Percentiles rank a stretch among this genome's conserved stretches.
Conservation (phyloP, 495 filamentous ascomycete species). For the Tuber umbilicatum region DNA sequence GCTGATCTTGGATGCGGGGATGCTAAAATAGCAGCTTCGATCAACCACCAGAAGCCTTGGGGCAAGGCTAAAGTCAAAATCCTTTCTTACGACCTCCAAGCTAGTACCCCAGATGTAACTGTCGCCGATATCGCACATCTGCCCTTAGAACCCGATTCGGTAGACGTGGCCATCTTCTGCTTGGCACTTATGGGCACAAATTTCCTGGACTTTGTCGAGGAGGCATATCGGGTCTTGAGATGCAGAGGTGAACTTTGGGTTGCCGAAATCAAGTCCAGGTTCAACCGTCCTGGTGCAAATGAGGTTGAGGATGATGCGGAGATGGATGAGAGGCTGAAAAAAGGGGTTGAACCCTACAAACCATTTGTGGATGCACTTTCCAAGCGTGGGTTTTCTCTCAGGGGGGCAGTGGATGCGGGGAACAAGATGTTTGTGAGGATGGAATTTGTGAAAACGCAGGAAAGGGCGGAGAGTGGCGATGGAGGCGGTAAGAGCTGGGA, state of each 20-base stretch:
- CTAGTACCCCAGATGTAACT: constrained; percentile 64
- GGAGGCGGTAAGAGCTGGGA: constrained; percentile 37
- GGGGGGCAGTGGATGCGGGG: constrained; percentile 61
- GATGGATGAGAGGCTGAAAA: constrained; percentile 50
- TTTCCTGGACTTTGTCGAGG: constrained; percentile 90
- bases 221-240: constrained; percentile 80
- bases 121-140: constrained; percentile 81
- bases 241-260: constrained; percentile 96
- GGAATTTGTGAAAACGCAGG: constrained; percentile 75
- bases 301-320: constrained; percentile 51
- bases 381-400: constrained; percentile 70
- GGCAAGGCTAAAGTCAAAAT: constrained; percentile 50
- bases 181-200: constrained; percentile 98
- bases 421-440: constrained; percentile 99
- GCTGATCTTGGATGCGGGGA: constrained; percentile 82
- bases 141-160: constrained; percentile 60
- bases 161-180: constrained; percentile 88
- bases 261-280: constrained; percentile 89
- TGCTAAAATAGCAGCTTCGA: constrained; percentile 57
- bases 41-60: constrained; percentile 47
- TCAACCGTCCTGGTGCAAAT: constrained; percentile 45
- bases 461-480: constrained; percentile 55
- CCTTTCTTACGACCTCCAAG: constrained; percentile 56
- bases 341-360: constrained; percentile 66
- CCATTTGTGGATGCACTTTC: constrained; percentile 78